Evolutionary conservation across 176 grass and related monocot species (phyloP), one percentile per base, ranked within the genome.

Genomic region (Musa schizocarpa): DNA sequence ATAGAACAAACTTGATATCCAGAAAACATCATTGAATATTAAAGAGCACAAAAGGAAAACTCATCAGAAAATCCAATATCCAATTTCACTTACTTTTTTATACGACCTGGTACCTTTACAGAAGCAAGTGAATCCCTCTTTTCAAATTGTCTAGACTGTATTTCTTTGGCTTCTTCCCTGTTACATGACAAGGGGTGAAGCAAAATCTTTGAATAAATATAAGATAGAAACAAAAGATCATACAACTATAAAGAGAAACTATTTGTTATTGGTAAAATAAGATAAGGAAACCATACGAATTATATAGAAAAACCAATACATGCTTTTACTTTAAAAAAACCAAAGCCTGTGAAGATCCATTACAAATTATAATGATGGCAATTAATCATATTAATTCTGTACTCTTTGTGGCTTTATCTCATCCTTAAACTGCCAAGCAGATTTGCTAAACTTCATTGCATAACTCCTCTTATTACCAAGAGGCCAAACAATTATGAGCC

Each of bases 161-260:
- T 91, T 89, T 94, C 88, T 86, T 83, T 89, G 11, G 78, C 95
- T 83, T 94, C 95, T 89, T 91, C 84, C 80, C 95, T 94, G 77
- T 80, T 68, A 87, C 43, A 52, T 81, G 80, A 64, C 1, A 68
- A n/a, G 11, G 77, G 17, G 16, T 59, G 54, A 19, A 69, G 19
- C 10, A 24, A 50, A 17, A 70, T 26, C 22, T 65, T 26, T 26
- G 63, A 1, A 2, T 26, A 51, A 14, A 51, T 21, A 71, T 9
- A 26, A 1, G 34, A 52, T 53, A 73, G 71, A 16, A 13, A 61
- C 6, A 61, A 23, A 53, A 23, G 13, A 14, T 10, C 5, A 17
- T 14, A 16, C 65, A 68, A 34, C 29, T 34, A 34, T 34, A 34
- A 34, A 5, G 29, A 34, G 3, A 34, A 34, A 34, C 0, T 34